Evolutionary conservation across 2,329 filamentous ascomycete species (phyloP), one percentile per base, ranked within the genome.

Genomic region (Septoria petroselini): DNA sequence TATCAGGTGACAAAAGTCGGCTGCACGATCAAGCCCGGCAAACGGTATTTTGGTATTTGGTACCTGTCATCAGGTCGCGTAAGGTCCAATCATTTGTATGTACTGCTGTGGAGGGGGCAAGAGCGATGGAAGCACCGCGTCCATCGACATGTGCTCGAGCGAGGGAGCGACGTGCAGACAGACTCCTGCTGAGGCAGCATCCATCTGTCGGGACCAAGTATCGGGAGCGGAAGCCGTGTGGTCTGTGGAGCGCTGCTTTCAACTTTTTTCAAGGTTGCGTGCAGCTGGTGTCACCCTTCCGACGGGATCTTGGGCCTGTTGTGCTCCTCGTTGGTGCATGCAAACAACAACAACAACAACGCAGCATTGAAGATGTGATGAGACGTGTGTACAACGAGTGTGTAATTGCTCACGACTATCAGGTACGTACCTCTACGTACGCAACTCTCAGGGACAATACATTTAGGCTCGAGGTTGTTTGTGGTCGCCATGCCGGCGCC

Each of bases 251-350:
- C 49, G 19, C 41, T 38, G 42, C 33, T 18, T 23, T 40, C 31
- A 52, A 38, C 41, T 38, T 35, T 30, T 18, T 23, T 40, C 31
- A 52, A 38, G 50, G 50, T 52, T 52, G 27, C 44, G 30, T 30
- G 50, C 50, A 48, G 50, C 23, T 40, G 40, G 50, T 45, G 50
- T 15, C 21, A 52, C 40, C n/a, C 23, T 17, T n/a, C 17, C 15
- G 14, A n/a, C 34, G 14, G 27, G 38, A 25, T 27, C 15, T 47
- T 35, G 31, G 29, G 38, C 38, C 18, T 33, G 30, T 9, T 19
- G 3, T 7, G 21, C 19, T 15, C 7, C 41, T 44, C 48, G 29
- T 40, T 33, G 34, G 34, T 19, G 34, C 14, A 9, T 3, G 34
- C 14, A 38, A 37, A 37, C 34, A 18, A n/a, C 3, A 6, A 15